Evolutionary conservation across 2,329 filamentous ascomycete genomes (phyloP).

Genomic region (Epichloe hybrida): DNA sequence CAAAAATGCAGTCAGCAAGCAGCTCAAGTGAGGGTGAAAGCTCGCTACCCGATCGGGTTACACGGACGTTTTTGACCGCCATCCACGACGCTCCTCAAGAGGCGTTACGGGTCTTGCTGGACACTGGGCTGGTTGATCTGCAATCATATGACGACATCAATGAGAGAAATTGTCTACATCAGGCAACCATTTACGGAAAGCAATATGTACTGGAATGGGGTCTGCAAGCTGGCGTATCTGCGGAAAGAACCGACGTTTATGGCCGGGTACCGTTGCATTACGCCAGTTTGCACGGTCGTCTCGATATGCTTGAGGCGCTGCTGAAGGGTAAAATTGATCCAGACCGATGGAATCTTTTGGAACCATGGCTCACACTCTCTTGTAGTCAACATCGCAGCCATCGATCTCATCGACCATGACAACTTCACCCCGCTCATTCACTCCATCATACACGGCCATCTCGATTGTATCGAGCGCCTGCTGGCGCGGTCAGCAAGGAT

Average conservation of each 20-base stretch:
- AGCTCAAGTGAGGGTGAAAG: slow-evolving; percentile 44
- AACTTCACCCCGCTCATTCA: slow-evolving; percentile 96
- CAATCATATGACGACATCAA: slow-evolving; percentile 95
- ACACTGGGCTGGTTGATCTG: slow-evolving; percentile 75
- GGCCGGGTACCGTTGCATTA: slow-evolving; percentile 90
- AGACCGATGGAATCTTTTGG: not conserved
- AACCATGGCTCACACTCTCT: not conserved
- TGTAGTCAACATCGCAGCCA: slow-evolving; percentile 55
- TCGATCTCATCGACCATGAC: slow-evolving; percentile 85
- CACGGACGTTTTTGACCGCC: slow-evolving; percentile 77
- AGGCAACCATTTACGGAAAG: slow-evolving; percentile 90
- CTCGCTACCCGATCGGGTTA: slow-evolving; percentile 60
- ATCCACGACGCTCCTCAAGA: slow-evolving; percentile 73
- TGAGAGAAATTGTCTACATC: slow-evolving; percentile 88
- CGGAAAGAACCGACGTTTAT: slow-evolving; percentile 78
- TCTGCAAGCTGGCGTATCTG: slow-evolving; percentile 61
- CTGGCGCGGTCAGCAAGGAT: slow-evolving; percentile 69
- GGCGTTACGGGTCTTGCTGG: slow-evolving; percentile 61
- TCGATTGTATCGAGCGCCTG: slow-evolving; percentile 67
- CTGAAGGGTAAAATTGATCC: slow-evolving; percentile 39
- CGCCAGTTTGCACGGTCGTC: slow-evolving; percentile 83
- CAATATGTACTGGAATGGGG: slow-evolving; percentile 63
- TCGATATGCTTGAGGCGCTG: slow-evolving; percentile 68
- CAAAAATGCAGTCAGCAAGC: slow-evolving; percentile 46
- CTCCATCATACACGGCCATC: slow-evolving; percentile 77